A percentile compares a stretch with the other conserved stretches of the same genome.
These are phyloP conservation scores for Eimeria falciformis DNA, from an alignment of 169 alveolate genomes.

Conservation along the genomic window DNA sequence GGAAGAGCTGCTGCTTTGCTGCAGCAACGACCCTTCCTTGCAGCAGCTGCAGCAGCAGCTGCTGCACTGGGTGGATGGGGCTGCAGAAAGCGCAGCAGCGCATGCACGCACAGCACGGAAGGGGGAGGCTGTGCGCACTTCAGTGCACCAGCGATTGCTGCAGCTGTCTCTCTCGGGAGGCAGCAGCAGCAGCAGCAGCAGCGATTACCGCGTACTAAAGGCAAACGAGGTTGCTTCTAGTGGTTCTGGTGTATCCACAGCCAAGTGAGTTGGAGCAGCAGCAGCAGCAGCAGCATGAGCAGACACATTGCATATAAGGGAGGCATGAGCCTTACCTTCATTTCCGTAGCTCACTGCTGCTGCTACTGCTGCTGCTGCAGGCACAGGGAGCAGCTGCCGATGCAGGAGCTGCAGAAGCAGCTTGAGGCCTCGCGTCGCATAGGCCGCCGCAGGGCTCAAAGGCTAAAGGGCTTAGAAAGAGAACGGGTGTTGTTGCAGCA, in stretches of 20 bases:
- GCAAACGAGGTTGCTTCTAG: background rate
- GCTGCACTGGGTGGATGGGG: slow-evolving; percentile 6
- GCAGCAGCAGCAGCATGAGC: background rate
- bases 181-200: slow-evolving; percentile 46
- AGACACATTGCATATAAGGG: too few species aligned
- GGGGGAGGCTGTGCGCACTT: background rate
- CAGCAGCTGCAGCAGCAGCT: slow-evolving; percentile 15
- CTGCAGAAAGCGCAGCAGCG: slow-evolving; percentile 28
- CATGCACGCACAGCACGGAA: slow-evolving; percentile 1
- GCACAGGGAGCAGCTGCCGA: background rate
- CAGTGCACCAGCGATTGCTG: slow-evolving; percentile 23
- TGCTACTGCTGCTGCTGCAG: slow-evolving; percentile 13
- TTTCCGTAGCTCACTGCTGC: too few species aligned
- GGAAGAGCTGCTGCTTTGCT: slow-evolving; percentile 27
- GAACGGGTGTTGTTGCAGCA: background rate
- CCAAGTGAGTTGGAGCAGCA: background rate
- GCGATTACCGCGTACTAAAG: background rate
- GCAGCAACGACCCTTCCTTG: slow-evolving; percentile 6
- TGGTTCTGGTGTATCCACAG: background rate
- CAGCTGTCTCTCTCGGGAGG: slow-evolving; percentile 23
- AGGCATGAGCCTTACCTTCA: too few species aligned
- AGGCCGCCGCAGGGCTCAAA: background rate
- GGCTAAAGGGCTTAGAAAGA: background rate
- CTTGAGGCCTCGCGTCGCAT: background rate
- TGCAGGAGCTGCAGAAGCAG: slow-evolving; percentile 23